Conservation (phyloP, 768 basidiomycete species). For the Thelephora ganbajun region DNA sequence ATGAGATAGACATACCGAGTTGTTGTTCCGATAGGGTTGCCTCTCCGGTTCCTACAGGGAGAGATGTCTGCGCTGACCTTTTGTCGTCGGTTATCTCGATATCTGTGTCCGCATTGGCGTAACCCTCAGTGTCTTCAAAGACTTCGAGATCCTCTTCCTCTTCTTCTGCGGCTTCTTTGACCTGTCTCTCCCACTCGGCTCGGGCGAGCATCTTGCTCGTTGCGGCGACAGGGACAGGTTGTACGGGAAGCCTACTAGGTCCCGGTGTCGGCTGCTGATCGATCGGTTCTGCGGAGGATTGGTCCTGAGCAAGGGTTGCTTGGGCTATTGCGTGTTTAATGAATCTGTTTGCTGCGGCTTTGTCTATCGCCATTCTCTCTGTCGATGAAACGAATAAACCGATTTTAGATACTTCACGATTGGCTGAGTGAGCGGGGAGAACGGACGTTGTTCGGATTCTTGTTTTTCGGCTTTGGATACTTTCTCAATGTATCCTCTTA, state of each 20-base stretch:
- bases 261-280: neutral
- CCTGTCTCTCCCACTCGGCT: constrained; percentile 43
- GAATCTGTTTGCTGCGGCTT: constrained; percentile 66
- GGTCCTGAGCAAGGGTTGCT: constrained; percentile 21
- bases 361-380: constrained; percentile 48
- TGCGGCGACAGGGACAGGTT: constrained; percentile 33
- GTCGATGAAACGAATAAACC: neutral
- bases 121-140: constrained; percentile 24
- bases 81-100: too few relatives aligned
- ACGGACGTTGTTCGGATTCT: constrained; percentile 31
- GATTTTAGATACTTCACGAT: neutral
- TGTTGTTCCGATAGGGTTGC: constrained; percentile 15
- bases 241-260: constrained; percentile 4
- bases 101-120: constrained; percentile 2
- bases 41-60: constrained; percentile 28
- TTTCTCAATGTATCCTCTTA: constrained; percentile 73
- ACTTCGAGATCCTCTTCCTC: constrained; percentile 26
- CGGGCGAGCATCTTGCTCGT: constrained; percentile 68
- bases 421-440: neutral
- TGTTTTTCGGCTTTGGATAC: constrained; percentile 64
- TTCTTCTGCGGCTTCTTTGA: constrained; percentile 28
- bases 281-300: constrained; percentile 9
- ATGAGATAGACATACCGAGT: too few relatives aligned
- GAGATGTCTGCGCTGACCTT: too few relatives aligned
- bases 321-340: constrained; percentile 74